phyloP scores from a whole-genome alignment of 2,329 filamentous ascomycete species.

The Beauveria australis region DNA sequence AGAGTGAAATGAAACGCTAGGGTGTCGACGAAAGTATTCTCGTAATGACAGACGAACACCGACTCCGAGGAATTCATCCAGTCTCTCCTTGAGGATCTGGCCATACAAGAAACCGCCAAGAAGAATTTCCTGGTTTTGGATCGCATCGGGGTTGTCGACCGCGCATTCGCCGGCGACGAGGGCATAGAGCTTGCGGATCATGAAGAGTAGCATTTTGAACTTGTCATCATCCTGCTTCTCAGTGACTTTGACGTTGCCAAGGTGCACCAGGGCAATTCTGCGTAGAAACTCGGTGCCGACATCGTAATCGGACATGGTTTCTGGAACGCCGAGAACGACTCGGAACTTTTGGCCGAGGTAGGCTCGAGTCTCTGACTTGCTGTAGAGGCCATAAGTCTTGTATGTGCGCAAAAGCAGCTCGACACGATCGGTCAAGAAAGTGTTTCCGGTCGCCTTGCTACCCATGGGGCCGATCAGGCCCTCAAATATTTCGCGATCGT shows the following conservation, averaged over 20 bases:
- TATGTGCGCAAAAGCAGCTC: slow-evolving; percentile 89
- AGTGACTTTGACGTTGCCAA: slow-evolving; percentile 78
- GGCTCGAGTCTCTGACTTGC: slow-evolving; percentile 69
- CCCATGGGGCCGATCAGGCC: slow-evolving; percentile 72
- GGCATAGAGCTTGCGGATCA: slow-evolving; percentile 92
- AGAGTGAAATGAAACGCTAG: slow-evolving; percentile 66
- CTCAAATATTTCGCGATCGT: slow-evolving; percentile 93
- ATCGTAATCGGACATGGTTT: slow-evolving; percentile 79
- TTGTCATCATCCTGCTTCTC: slow-evolving; percentile 83
- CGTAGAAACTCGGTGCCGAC: slow-evolving; percentile 86
- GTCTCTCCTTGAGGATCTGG: slow-evolving; percentile 87
- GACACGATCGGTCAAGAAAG: slow-evolving; percentile 89
- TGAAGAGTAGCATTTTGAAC: slow-evolving; percentile 88
- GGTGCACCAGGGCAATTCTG: slow-evolving; percentile 82
- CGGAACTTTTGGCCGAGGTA: slow-evolving; percentile 90
- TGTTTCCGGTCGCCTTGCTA: slow-evolving; percentile 74
- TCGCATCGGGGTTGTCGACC: slow-evolving; percentile 91
- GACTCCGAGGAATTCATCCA: slow-evolving; percentile 75
- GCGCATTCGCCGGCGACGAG: slow-evolving; percentile 88
- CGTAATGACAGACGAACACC: slow-evolving; percentile 44
- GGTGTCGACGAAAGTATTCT: slow-evolving; percentile 47
- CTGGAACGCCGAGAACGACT: slow-evolving; percentile 73
- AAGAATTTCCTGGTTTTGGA: slow-evolving; percentile 92
- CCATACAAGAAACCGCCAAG: slow-evolving; percentile 90
- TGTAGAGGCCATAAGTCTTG: slow-evolving; percentile 82